Conservation (phyloP, 257 asterid genomes). For the Solanum peruvianum region DNA sequence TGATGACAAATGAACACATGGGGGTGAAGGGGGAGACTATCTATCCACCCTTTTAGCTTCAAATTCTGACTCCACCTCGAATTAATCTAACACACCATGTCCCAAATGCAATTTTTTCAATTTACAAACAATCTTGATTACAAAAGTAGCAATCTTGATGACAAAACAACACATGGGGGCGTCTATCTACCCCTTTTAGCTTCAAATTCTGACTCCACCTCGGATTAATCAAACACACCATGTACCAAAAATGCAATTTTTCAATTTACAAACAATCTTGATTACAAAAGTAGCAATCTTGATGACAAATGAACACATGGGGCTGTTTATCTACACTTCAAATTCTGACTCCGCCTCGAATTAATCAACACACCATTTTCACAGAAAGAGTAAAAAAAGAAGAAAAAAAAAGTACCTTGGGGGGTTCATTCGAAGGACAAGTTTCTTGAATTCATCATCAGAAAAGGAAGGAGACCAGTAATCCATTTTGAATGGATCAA, state of each 20-base stretch:
- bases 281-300: no score
- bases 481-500: constrained; percentile 23
- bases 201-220: no score
- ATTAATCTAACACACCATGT: background rate
- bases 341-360: background rate
- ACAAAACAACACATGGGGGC: no score
- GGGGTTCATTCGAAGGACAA: constrained; percentile 65
- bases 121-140: no score
- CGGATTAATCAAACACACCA: background rate
- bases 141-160: no score
- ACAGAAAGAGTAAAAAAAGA: background rate
- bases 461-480: constrained; percentile 47
- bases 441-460: constrained; percentile 77
- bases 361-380: background rate
- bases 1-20: background rate
- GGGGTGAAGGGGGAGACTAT: background rate
- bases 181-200: background rate
- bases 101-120: no score
- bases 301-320: background rate
- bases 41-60: background rate
- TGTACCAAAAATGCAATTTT: no score
- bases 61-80: background rate
- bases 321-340: background rate
- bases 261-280: no score
- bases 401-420: constrained; percentile 39